phyloP scores from a whole-genome alignment of 257 asterid species.

The Nicotiana tomentosiformis region DNA sequence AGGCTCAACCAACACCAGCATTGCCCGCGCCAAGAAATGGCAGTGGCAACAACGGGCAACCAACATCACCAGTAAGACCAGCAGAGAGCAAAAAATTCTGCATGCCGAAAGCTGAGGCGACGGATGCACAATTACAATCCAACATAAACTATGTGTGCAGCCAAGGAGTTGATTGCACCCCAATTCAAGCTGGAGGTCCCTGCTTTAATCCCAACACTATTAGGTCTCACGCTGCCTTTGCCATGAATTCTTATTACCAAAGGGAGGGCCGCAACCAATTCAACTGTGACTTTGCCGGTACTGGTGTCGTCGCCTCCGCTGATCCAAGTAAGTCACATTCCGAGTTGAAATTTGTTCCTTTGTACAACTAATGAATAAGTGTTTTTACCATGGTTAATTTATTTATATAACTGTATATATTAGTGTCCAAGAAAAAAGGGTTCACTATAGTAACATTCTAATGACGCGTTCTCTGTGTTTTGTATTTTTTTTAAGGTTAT shows the following conservation, averaged over 20 bases:
- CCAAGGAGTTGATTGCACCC: constrained; percentile 4
- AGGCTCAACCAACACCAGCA: constrained; percentile 2
- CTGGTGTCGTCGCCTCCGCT: background rate
- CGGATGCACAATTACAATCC: constrained; percentile 10
- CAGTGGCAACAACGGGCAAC: background rate
- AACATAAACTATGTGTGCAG: constrained; percentile 15
- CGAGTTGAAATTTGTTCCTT: background rate
- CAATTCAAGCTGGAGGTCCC: constrained; percentile 3
- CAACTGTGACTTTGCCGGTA: constrained; percentile 10
- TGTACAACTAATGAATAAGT: too few relatives aligned
- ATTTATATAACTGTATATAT: background rate
- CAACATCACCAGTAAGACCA: background rate
- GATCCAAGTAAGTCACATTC: constrained; percentile 13
- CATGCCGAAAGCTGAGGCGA: background rate
- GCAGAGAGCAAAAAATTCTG: background rate
- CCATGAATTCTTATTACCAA: constrained; percentile 6
- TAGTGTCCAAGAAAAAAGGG: background rate
- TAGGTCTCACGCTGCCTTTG: constrained; percentile 4
- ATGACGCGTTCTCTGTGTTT: background rate
- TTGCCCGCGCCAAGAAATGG: background rate
- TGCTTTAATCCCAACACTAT: constrained; percentile 4
- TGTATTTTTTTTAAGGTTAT: background rate
- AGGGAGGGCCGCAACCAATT: constrained; percentile 2
- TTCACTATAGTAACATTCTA: background rate
- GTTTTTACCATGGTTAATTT: too few relatives aligned